phyloP scores from a whole-genome alignment of 2,329 filamentous ascomycete genomes.

The Taxawa tesnikishii region DNA sequence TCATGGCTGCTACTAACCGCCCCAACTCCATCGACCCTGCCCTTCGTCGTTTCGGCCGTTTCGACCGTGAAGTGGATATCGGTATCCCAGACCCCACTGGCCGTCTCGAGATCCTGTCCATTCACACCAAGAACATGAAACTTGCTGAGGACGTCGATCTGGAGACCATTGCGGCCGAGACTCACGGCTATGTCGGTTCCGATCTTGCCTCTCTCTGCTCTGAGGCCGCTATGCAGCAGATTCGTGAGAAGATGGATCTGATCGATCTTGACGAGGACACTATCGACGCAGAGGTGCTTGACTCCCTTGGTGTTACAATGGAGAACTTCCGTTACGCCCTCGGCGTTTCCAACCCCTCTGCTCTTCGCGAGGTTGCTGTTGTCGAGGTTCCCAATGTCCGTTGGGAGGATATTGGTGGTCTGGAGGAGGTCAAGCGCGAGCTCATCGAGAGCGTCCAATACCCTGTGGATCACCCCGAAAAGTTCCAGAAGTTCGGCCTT shows the following conservation, averaged over 20 bases:
- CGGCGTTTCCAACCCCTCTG: conserved; percentile 95
- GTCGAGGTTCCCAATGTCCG: conserved; percentile 98
- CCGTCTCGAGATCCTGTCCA: conserved; percentile 96
- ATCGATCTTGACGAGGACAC: conserved; percentile 98
- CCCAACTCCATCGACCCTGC: conserved; percentile 98
- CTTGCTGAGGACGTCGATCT: conserved; percentile 92
- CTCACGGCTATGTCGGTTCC: conserved; percentile 96
- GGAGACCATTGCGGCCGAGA: conserved; percentile 92
- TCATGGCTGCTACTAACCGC: conserved; percentile 98
- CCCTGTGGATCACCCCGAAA: conserved; percentile 97
- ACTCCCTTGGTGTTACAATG: conserved; percentile 97
- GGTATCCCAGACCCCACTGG: conserved; percentile 96
- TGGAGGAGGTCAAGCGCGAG: conserved; percentile 97
- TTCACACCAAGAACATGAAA: conserved; percentile 99
- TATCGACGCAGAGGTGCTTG: conserved; percentile 94
- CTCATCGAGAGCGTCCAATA: conserved; percentile 98
- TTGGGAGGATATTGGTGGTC: conserved; percentile 99
- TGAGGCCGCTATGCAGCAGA: conserved; percentile 99
- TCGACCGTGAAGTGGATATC: conserved; percentile 98
- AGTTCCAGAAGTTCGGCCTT: conserved; percentile 99
- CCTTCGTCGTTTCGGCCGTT: conserved; percentile 93
- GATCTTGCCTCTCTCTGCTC: conserved; percentile 97
- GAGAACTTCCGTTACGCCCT: conserved; percentile 99
- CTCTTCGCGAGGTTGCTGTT: conserved; percentile 94
- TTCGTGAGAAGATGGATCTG: conserved; percentile 99